A percentile compares a stretch with the other conserved stretches of the same genome.
Evolutionary conservation across 495 filamentous ascomycete species (phyloP).

Genomic region (Penicillium dipodomyicola): DNA sequence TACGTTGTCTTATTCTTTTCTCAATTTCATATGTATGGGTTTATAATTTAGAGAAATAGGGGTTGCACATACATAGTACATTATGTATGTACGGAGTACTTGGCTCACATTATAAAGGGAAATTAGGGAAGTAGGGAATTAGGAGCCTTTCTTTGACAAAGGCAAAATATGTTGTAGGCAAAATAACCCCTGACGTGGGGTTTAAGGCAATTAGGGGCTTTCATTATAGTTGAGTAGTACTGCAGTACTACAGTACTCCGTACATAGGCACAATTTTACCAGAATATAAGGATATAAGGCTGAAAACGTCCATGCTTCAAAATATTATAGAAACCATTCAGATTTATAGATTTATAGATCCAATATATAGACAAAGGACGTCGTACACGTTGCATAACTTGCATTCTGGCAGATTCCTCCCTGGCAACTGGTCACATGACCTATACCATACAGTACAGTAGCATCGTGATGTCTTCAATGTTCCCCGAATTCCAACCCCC

Average conservation of each 20-base stretch:
- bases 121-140: neutral
- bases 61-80: neutral
- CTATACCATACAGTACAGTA: slow-evolving; percentile 8
- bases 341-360: neutral
- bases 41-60: neutral
- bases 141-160: neutral
- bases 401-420: slow-evolving; percentile 12
- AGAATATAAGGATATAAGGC: neutral
- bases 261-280: neutral
- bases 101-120: no score
- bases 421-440: slow-evolving; percentile 14
- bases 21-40: no score
- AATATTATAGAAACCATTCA: neutral
- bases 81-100: neutral
- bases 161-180: neutral
- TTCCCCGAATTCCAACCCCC: neutral
- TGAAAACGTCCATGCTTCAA: neutral
- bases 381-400: neutral
- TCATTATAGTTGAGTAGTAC: neutral
- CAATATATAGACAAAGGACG: neutral
- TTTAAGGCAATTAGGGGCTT: neutral
- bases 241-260: neutral
- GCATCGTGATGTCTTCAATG: neutral
- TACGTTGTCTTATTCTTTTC: no score
- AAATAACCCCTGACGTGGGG: neutral